Evolutionary conservation across 1,139 yeast species (phyloP), one percentile per base, ranked within the genome.

Genomic region (Geotrichum siamense): DNA sequence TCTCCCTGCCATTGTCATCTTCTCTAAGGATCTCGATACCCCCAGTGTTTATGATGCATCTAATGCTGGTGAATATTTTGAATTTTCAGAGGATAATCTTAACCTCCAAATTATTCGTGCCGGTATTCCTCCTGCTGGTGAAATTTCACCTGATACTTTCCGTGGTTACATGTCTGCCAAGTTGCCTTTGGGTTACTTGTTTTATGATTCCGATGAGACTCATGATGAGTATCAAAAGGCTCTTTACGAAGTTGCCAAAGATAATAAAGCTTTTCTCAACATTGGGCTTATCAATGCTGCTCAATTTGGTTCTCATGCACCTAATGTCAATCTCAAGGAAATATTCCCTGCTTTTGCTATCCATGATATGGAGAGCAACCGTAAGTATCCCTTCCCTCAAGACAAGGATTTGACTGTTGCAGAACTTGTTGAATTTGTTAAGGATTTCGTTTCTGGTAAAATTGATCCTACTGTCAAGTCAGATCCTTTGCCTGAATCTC

Each of bases 91-190:
- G 21, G 64, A 57, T 22, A 55, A 51, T 8, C 20, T 41, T 13
- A 52, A 63, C 19, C 67, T 89, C 52, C 61, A 63, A 39, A 87
- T 86, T 68, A 67, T 85, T 55, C 68, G 71, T 49, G 68, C 70
- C 51, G 94, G 89, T 70, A 68, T 83, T 40, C 75, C 84, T 61
- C 97, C 98, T 49, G 82, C 91, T 59, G 97, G 96, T 59, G 97
- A 89, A 64, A 79, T 91, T 53, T 79, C 80, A 59, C 91, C 94
- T 54, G 74, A 76, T 49, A 82, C 94, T 52, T 91, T 82, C 74
- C 70, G 75, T 65, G 63, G 73, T 46, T 91, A 89, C 70, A 77
- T 85, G 75, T 67, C 75, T 48, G 70, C 87, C 44, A 75, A 78
- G 38, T 57, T 78, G 44, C 98, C 98, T 53, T 69, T 91, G 56